phyloP scores from a whole-genome alignment of 805 yeast species.

The Nakazawaea wyomingensis region DNA sequence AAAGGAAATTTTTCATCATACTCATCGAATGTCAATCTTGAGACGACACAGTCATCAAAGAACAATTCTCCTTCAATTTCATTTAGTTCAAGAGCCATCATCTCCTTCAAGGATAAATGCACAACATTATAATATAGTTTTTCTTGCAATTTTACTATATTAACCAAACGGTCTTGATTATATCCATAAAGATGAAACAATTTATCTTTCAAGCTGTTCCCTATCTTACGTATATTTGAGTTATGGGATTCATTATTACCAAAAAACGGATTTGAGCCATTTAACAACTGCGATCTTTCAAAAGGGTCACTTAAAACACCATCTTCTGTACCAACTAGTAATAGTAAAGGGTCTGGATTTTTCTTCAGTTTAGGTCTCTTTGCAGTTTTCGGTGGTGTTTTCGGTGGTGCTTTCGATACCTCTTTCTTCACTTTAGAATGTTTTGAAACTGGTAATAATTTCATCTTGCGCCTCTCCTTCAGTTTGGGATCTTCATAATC shows the following conservation, averaged over 20 bases:
- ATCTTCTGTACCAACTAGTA: too few species aligned
- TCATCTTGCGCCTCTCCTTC: slow-evolving; percentile 1
- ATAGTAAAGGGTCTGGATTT: too few species aligned
- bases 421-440: too few species aligned
- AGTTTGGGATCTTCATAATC: slow-evolving; percentile 8
- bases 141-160: slow-evolving; percentile 38
- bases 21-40: slow-evolving; percentile 19
- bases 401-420: too few species aligned
- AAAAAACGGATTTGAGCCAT: slow-evolving; percentile 4
- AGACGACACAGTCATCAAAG: slow-evolving; percentile 14
- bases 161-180: slow-evolving; percentile 36
- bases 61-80: slow-evolving; percentile 3
- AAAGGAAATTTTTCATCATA: slow-evolving; percentile 23
- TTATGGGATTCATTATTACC: not conserved
- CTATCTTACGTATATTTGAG: slow-evolving; percentile 4
- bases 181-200: slow-evolving; percentile 44
- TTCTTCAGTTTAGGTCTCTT: slow-evolving; percentile 2
- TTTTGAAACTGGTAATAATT: not conserved
- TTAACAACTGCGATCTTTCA: slow-evolving; percentile 6
- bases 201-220: slow-evolving; percentile 31
- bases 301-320: slow-evolving; percentile 7
- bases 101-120: slow-evolving; percentile 29
- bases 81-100: slow-evolving; percentile 19
- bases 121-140: slow-evolving; percentile 47
- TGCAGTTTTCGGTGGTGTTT: not conserved